Conservation (phyloP, 371 early-diverging fungal species). For the Parasitella parasitica region DNA sequence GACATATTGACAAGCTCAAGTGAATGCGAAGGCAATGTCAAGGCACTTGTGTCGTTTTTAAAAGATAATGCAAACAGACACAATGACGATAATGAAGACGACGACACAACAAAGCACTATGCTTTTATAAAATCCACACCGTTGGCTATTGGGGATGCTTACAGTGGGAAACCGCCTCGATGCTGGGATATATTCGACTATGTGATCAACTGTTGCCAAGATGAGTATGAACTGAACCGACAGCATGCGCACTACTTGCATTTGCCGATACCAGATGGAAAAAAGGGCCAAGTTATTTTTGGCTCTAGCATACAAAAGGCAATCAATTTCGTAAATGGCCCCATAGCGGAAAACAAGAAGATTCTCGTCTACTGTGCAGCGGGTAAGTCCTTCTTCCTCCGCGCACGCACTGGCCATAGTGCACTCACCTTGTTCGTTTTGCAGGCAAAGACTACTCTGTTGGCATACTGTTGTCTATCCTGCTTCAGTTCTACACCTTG, state of each 20-base stretch:
- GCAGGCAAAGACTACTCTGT: constrained; percentile 73
- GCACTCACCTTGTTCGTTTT: background rate
- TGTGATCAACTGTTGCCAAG: constrained; percentile 65
- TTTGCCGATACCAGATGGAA: constrained; percentile 71
- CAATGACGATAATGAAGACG: background rate
- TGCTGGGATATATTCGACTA: constrained; percentile 65
- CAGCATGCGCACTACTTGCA: constrained; percentile 48
- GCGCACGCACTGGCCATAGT: background rate
- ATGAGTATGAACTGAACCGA: constrained; percentile 21
- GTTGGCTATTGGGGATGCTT: constrained; percentile 61
- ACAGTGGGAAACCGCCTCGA: constrained; percentile 49
- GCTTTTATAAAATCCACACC: constrained; percentile 56
- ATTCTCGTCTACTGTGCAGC: constrained; percentile 59
- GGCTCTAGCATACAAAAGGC: constrained; percentile 56
- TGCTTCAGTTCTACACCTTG: constrained; percentile 58
- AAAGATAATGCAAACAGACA: constrained; percentile 12
- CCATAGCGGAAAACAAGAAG: constrained; percentile 25
- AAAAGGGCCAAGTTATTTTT: constrained; percentile 66
- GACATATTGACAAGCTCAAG: constrained; percentile 43
- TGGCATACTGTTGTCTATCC: constrained; percentile 69
- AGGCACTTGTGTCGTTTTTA: constrained; percentile 32
- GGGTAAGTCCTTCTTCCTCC: constrained; percentile 12
- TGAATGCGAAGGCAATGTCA: constrained; percentile 52
- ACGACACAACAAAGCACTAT: constrained; percentile 11
- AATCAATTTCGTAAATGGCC: constrained; percentile 42